These are phyloP conservation scores for Amauroascus niger DNA, from an alignment of 2,329 filamentous ascomycete genomes.

Conservation along the genomic window DNA sequence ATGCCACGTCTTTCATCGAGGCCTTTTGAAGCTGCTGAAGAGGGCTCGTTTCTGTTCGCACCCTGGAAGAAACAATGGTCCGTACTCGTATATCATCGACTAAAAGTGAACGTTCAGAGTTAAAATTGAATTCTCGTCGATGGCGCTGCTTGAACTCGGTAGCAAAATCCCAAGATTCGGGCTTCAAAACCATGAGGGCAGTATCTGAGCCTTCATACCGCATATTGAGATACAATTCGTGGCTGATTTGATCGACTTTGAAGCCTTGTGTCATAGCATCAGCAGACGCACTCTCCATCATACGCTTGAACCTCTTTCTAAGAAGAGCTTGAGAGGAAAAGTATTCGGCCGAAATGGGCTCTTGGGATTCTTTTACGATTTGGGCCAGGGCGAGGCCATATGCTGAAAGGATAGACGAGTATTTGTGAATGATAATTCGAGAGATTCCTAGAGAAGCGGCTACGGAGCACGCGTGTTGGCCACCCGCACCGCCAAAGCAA, in stretches of 20 bases:
- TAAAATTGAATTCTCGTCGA: conserved; percentile 86
- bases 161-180: conserved; percentile 66
- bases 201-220: conserved; percentile 45
- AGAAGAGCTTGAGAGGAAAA: conserved; percentile 39
- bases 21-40: conserved; percentile 51
- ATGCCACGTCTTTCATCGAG: conserved; percentile 45
- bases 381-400: conserved; percentile 91
- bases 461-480: conserved; percentile 86
- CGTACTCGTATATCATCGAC: conserved; percentile 82
- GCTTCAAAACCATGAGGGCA: conserved; percentile 46
- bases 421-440: conserved; percentile 79
- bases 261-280: conserved; percentile 41
- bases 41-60: conserved; percentile 54
- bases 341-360: conserved; percentile 47
- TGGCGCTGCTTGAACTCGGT: conserved; percentile 77
- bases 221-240: conserved; percentile 41
- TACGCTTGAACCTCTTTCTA: conserved; percentile 61
- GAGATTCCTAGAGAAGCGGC: conserved; percentile 73
- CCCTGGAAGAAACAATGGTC: conserved; percentile 60
- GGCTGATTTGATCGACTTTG: conserved; percentile 30
- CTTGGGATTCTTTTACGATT: conserved; percentile 79
- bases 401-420: conserved; percentile 83
- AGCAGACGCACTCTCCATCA: conserved; percentile 52
- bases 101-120: conserved; percentile 71
- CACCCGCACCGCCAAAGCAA: conserved; percentile 84